Evolutionary conservation across 148 eudicot genomes (phyloP).

Genomic region (Amaranthus cruentus): DNA sequence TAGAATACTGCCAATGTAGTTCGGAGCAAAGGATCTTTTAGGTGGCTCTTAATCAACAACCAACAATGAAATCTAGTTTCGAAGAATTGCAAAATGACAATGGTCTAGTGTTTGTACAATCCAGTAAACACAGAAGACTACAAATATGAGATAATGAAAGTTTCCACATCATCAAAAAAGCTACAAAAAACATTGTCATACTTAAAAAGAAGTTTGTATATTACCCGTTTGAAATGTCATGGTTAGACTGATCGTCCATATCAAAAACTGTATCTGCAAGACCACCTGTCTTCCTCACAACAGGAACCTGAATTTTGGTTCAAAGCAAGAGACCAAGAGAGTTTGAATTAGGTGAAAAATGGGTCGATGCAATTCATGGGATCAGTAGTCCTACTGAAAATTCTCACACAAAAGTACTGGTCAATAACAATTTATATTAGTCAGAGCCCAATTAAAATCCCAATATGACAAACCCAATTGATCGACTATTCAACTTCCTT

Average conservation of each 20-base stretch:
- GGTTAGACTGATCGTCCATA: constrained; percentile 56
- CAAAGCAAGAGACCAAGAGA: neutral
- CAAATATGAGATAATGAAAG: neutral
- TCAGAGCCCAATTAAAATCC: neutral
- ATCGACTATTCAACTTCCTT: neutral
- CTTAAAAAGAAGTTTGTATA: neutral
- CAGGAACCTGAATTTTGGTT: constrained; percentile 47
- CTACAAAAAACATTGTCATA: neutral
- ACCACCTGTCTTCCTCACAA: constrained; percentile 87
- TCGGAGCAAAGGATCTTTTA: too few species aligned
- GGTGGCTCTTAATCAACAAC: too few species aligned
- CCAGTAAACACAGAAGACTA: too few species aligned
- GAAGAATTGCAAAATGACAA: too few species aligned
- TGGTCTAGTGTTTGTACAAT: too few species aligned
- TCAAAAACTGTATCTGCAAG: constrained; percentile 93
- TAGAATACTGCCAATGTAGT: too few species aligned
- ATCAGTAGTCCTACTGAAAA: neutral
- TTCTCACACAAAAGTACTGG: neutral
- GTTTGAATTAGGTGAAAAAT: neutral
- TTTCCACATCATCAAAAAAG: neutral
- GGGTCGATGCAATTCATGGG: neutral
- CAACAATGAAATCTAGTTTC: too few species aligned
- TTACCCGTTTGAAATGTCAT: constrained; percentile 69
- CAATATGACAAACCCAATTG: neutral
- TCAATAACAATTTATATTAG: neutral